Base-by-base conservation (phyloP, 495 filamentous ascomycete genomes). In the Aspergillus olivimuriae region DNA sequence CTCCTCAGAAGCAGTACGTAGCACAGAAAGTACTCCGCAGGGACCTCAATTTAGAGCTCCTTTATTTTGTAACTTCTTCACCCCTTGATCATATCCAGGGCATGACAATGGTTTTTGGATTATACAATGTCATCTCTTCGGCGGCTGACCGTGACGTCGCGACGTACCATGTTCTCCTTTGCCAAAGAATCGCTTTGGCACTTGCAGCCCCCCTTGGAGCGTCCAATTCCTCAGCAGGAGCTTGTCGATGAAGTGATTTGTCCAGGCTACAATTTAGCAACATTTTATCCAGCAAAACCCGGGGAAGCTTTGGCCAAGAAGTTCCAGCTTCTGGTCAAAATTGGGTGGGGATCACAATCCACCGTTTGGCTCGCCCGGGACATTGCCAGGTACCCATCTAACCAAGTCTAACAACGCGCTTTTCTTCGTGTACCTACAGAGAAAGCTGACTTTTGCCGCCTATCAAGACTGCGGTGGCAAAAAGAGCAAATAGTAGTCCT, bases 331-430 rank as follows among this genome's bases (percentile, higher is more conserved):
- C 21, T 62, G 6, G 47, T 51, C 14, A 71, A 69, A 44, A 41
- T 69, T 35, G 65, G 65, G 39, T 70, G 58, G 52, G 65, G 65
- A 15, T 38, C 45, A 6, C 22, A 40, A 30, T 62, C 61, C 7
- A 65, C 64, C n/a, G 51, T 61, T 18, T 66, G 61, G 62, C 39
- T 68, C 9, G 62, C 63, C 14, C 47, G 46, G 31, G 54, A 61
- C 41, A 44, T 61, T 1, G 26, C 18, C 19, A 20, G 45, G 57
- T 56, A 55, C 21, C 22, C 21, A 23, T 34, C 22, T 21, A n/a
- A n/a, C n/a, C n/a, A n/a, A 44, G 15, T 16, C 16, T 39, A 10
- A 21, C 6, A 24, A 21, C 4, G 20, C 31, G 2, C 4, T 5
- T 8, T 4, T 16, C 22, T 21, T 10, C 11, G 11, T 28, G 17